A percentile compares a stretch with the other conserved stretches of the same genome.
phyloP scores from a whole-genome alignment of 805 yeast species.

The Wickerhamiella azymoides region DNA sequence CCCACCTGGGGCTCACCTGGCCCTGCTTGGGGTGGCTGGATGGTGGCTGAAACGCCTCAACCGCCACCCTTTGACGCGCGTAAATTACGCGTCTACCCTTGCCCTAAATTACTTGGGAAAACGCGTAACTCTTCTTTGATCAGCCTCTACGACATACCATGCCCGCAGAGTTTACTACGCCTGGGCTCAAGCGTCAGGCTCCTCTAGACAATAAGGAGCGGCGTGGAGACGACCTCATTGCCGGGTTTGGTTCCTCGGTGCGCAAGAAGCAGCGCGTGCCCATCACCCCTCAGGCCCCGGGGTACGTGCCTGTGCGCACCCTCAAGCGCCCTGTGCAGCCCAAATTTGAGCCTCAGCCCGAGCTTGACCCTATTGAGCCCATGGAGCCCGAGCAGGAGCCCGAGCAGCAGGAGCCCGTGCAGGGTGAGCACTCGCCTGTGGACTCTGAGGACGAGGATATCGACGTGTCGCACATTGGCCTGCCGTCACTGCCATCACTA shows the following conservation, averaged over 20 bases:
- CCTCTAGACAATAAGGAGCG: conserved; percentile 7
- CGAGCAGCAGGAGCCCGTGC: background rate
- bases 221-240: background rate
- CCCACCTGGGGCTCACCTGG: too few species aligned
- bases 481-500: background rate
- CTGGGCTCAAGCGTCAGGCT: conserved; percentile 11
- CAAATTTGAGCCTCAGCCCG: too few species aligned
- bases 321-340: background rate
- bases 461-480: background rate
- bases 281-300: background rate
- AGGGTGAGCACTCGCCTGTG: background rate
- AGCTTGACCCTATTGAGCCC: too few species aligned
- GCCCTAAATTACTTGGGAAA: too few species aligned
- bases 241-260: conserved; percentile 7
- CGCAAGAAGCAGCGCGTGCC: background rate
- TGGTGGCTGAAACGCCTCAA: too few species aligned
- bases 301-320: background rate
- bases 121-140: too few species aligned
- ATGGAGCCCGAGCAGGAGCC: too few species aligned
- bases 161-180: background rate
- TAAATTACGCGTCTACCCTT: too few species aligned
- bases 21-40: too few species aligned
- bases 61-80: too few species aligned
- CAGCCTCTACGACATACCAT: background rate
- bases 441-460: background rate